Evolutionary conservation across 106 monocot species (phyloP).

Genomic region (Alisma plantagoaquatica): DNA sequence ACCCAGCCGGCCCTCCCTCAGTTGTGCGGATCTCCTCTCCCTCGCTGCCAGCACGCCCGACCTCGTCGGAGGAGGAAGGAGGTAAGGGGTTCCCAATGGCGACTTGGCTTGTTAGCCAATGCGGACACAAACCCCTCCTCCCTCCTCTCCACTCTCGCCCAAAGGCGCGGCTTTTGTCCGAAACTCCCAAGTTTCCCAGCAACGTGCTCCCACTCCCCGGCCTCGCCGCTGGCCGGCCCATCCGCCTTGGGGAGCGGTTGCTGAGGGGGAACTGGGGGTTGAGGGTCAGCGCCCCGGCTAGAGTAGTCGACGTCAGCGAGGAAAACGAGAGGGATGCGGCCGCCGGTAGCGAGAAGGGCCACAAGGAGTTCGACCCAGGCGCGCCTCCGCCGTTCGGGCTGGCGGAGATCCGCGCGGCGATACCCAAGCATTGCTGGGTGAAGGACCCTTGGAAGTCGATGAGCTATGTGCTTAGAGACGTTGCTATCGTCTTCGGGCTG

Average conservation of each 20-base stretch:
- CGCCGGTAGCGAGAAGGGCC: background rate
- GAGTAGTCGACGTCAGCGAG: constrained; percentile 3
- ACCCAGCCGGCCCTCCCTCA: too few species aligned
- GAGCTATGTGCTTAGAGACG: constrained; percentile 56
- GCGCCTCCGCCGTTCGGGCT: constrained; percentile 26
- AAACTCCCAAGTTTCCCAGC: background rate
- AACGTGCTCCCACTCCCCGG: background rate
- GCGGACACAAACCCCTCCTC: background rate
- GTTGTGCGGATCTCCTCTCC: too few species aligned
- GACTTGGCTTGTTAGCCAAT: background rate
- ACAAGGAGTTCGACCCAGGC: constrained; percentile 14
- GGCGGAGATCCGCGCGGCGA: constrained; percentile 32
- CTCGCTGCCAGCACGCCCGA: too few species aligned
- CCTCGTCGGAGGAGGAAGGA: too few species aligned
- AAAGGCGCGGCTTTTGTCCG: background rate
- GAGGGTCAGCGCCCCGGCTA: constrained; percentile 5
- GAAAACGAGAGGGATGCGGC: background rate
- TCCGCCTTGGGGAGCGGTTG: background rate
- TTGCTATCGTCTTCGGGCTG: constrained; percentile 33
- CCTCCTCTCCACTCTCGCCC: too few species aligned
- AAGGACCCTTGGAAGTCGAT: constrained; percentile 54
- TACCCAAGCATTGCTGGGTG: constrained; percentile 44
- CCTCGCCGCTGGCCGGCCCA: background rate
- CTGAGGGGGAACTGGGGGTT: constrained; percentile 2
- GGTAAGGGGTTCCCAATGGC: too few species aligned